Evolutionary conservation across 2,329 filamentous ascomycete species (phyloP), one percentile per base, ranked within the genome.

Genomic region (Byssothecium circinans): DNA sequence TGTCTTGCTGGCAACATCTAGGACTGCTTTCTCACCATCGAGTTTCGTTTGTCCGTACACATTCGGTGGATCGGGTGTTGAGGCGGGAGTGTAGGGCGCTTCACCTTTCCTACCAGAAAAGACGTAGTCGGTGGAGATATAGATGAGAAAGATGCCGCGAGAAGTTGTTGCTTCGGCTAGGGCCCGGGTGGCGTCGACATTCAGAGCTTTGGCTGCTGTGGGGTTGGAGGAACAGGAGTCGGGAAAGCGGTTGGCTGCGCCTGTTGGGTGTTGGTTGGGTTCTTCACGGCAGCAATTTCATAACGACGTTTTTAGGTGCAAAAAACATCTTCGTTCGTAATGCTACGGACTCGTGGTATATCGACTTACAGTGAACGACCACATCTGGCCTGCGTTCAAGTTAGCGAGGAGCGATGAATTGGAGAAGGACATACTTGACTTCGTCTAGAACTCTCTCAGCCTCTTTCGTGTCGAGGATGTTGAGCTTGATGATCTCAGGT

Each of bases 211-310:
- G 2, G 90, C 89, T 44, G 83, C 87, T 49, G 85, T 81, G 2
- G 90, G 91, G 67, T 96, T 83, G 55, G 82, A 81, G 60, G 91
- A 87, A 64, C 91, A 92, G 66, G 87, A 87, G 71, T 96, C 91
- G 2, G 91, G 91, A 62, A 87, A 95, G 52, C 89, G 84, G 70
- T 95, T 91, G 37, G 91, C 91, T 33, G 91, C 91, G 66, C 88
- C 88, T 91, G 53, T 19, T 32, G 37, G 33, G 15, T 17, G 27
- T 20, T 25, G 14, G 15, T 20, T 35, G 18, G 14, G 8, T 5
- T 32, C 29, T 32, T 14, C 14, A 32, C 4, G 14, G 12, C 6
- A 8, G 29, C 5, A n/a, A 14, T 32, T 27, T 32, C 29, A 32
- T 14, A 8, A 7, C n/a, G 2, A 22, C 19, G 14, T 25, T 25